Conservation (phyloP, 2,329 filamentous ascomycete species). For the Chaetomiaceae sp. region DNA sequence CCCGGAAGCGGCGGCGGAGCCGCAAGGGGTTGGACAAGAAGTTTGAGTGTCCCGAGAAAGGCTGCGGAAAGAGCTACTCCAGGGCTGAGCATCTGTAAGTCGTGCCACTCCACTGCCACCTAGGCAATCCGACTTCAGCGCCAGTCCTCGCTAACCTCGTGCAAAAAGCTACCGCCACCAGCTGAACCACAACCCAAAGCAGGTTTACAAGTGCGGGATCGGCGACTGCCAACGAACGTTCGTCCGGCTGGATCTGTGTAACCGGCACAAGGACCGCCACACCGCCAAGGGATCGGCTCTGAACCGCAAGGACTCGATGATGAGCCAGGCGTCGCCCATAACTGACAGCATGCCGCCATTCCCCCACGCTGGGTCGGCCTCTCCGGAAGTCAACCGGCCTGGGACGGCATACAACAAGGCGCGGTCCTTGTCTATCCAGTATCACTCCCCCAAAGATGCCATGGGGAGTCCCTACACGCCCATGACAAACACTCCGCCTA, state of each 20-base stretch:
- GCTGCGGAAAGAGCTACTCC: conserved; percentile 94
- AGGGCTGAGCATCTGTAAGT: conserved; percentile 87
- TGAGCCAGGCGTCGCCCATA: conserved; percentile 43
- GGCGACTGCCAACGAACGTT: conserved; percentile 86
- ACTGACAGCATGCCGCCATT: conserved; percentile 37
- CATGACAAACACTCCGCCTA: conserved; percentile 38
- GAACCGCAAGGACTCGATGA: conserved; percentile 64
- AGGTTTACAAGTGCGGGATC: conserved; percentile 90
- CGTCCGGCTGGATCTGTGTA: conserved; percentile 86
- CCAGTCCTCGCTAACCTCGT: conserved; percentile 27
- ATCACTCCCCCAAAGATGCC: conserved; percentile 41
- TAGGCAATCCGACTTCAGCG: no score
- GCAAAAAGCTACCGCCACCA: conserved; percentile 70
- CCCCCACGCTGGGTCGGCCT: conserved; percentile 36
- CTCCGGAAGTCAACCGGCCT: conserved; percentile 43
- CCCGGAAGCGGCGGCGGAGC: conserved; percentile 60
- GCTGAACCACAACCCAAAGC: conserved; percentile 91
- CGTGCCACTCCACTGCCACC: no score
- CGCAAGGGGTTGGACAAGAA: conserved; percentile 74
- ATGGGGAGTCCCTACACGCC: conserved; percentile 42
- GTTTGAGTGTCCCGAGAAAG: conserved; percentile 77
- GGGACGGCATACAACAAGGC: conserved; percentile 37
- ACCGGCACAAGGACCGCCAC: conserved; percentile 75
- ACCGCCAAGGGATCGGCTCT: conserved; percentile 72
- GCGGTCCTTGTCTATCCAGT: conserved; percentile 36